phyloP scores from a whole-genome alignment of 1,284 basidiomycete genomes.

The Peniophora sp. region DNA sequence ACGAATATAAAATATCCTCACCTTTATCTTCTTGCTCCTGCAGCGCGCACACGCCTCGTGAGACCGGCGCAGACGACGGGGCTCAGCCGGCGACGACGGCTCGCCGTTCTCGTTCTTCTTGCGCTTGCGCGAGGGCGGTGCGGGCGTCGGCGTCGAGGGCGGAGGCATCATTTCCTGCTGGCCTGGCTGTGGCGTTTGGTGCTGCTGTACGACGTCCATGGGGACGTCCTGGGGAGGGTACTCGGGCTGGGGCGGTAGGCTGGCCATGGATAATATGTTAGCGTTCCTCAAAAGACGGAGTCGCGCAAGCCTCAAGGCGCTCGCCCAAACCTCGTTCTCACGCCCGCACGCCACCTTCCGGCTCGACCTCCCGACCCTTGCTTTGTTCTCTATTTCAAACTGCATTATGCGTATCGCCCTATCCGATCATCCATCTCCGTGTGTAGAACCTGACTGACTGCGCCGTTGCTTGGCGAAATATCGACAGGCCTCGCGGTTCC shows the following conservation, averaged over 20 bases:
- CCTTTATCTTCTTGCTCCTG: slow-evolving; percentile 87
- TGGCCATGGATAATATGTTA: neutral
- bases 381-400: too few relatives aligned
- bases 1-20: slow-evolving; percentile 3
- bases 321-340: too few relatives aligned
- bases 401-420: too few relatives aligned
- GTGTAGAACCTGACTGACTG: too few relatives aligned
- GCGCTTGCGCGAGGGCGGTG: slow-evolving; percentile 34
- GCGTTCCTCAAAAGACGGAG: too few relatives aligned
- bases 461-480: too few relatives aligned
- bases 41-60: slow-evolving; percentile 84
- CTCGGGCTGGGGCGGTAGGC: neutral
- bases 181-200: neutral
- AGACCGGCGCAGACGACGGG: slow-evolving; percentile 71
- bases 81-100: slow-evolving; percentile 46
- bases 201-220: neutral
- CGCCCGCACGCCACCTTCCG: too few relatives aligned
- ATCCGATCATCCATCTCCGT: too few relatives aligned
- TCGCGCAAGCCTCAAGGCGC: too few relatives aligned
- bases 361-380: too few relatives aligned
- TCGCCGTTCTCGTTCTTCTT: slow-evolving; percentile 56
- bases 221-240: neutral
- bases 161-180: neutral
- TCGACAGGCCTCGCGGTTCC: too few relatives aligned
- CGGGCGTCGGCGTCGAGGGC: slow-evolving; percentile 6